Evolutionary conservation across 208 protist species (phyloP).

Genomic region (Leishmania martiniquensis): DNA sequence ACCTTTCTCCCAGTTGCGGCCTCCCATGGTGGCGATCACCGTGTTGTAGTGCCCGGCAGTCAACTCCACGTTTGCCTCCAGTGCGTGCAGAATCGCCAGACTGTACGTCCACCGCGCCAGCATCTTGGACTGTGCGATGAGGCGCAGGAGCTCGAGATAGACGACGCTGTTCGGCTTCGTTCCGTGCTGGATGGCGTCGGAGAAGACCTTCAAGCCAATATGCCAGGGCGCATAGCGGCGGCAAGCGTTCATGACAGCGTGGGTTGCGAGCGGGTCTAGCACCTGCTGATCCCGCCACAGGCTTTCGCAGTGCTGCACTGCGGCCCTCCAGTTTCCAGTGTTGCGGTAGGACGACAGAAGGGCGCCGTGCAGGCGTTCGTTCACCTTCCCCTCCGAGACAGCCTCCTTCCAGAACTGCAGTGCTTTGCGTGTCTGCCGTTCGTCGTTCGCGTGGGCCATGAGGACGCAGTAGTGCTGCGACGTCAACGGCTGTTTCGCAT

Average conservation of each 20-base stretch:
- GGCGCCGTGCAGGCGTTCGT: conserved; percentile 66
- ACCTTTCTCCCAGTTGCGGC: conserved; percentile 55
- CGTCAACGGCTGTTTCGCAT: conserved; percentile 43
- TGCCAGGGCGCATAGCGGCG: conserved; percentile 63
- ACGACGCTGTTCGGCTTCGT: conserved; percentile 69
- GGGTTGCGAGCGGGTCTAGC: conserved; percentile 65
- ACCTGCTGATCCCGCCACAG: conserved; percentile 72
- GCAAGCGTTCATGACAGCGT: conserved; percentile 86
- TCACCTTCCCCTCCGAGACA: conserved; percentile 59
- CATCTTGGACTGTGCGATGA: conserved; percentile 49
- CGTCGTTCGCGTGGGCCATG: conserved; percentile 89
- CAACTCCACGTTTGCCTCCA: conserved; percentile 62
- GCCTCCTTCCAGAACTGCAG: conserved; percentile 73
- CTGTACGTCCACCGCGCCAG: conserved; percentile 57
- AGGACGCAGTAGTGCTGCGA: conserved; percentile 79
- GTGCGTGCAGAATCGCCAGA: conserved; percentile 53
- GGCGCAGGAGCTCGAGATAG: conserved; percentile 83
- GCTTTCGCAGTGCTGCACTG: conserved; percentile 64
- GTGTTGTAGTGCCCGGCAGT: conserved; percentile 90
- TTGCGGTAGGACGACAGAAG: conserved; percentile 72
- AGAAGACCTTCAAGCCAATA: conserved; percentile 57
- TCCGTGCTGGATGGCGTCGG: conserved; percentile 52
- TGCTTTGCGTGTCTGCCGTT: conserved; percentile 52
- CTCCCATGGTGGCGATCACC: conserved; percentile 66
- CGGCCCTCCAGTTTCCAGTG: conserved; percentile 65